Evolutionary conservation across 2,329 filamentous ascomycete species (phyloP), one percentile per base, ranked within the genome.

Genomic region (Cytospora piceae): DNA sequence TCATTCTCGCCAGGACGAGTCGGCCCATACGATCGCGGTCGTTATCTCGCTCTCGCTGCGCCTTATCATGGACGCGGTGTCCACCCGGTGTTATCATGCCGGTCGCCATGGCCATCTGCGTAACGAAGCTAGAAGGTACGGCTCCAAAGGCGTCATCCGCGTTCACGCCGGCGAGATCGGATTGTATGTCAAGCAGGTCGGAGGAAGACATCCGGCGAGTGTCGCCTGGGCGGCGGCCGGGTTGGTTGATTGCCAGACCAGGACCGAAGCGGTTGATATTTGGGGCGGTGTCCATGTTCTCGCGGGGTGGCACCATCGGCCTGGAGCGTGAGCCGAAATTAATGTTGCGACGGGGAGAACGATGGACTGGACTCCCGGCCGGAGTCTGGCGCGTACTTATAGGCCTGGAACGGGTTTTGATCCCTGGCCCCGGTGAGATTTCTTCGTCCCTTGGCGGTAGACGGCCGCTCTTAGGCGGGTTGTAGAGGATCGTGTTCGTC

Each of bases 1-100:
- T 95, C 93, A 97, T 97, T 39, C 93, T 84, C 11, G 93, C 92
- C 55, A 97, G 81, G 77, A 97, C 90, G 55, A 97, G 84, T 64
- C 92, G 86, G 70, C 89, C 88, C 85, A 94, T 90, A 51, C 91
- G 86, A 73, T 92, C 90, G 29, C 75, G 86, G 63, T 81, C 80
- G 31, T 79, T 79, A 15, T 78, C 77, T 31, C 74, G 72, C 69
- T 80, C 74, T 15, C 66, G 66, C n/a, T 61, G 66, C 5, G 60
- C 66, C 32, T 68, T 66, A 63, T 74, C 73, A 17, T 69, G 77
- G 37, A 71, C 70, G 49, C 74, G 75, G 46, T 74, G 69, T 22
- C 84, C 85, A 61, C 88, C 77, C 24, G 85, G 86, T 17, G 74
- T 77, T 52, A 82, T 77, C 75, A 83, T 82, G 72, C 88, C 88